These are phyloP conservation scores for Rhytidhysteron rufulum DNA, from an alignment of 2,329 filamentous ascomycete genomes.

Conservation along the genomic window DNA sequence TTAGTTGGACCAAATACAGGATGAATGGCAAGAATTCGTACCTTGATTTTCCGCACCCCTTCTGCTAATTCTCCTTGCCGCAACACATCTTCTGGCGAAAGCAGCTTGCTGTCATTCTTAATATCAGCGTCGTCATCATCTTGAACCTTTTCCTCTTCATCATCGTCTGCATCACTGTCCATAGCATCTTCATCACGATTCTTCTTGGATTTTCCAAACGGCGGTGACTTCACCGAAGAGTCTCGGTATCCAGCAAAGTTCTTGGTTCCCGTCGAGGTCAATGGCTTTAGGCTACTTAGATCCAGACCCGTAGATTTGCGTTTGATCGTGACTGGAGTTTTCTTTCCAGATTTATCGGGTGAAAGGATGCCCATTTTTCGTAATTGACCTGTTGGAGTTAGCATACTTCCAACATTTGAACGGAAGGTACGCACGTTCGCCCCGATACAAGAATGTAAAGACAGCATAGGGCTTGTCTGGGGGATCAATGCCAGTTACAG, in stretches of 20 bases:
- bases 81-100: slow-evolving; percentile 68
- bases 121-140: slow-evolving; percentile 55
- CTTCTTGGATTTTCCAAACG: slow-evolving; percentile 43
- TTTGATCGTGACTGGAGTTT: slow-evolving; percentile 63
- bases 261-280: slow-evolving; percentile 76
- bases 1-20: neutral
- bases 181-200: slow-evolving; percentile 54
- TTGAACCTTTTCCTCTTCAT: slow-evolving; percentile 65
- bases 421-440: slow-evolving; percentile 67
- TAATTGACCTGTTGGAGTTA: slow-evolving; percentile 66
- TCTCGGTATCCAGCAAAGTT: slow-evolving; percentile 89
- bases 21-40: slow-evolving; percentile 39
- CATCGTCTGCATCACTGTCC: slow-evolving; percentile 72
- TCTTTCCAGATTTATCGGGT: slow-evolving; percentile 59
- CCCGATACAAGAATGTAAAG: slow-evolving; percentile 97
- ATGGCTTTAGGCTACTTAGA: slow-evolving; percentile 76
- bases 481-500: slow-evolving; percentile 95
- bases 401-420: slow-evolving; percentile 10
- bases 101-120: slow-evolving; percentile 52
- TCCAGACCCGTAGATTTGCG: slow-evolving; percentile 79
- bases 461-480: slow-evolving; percentile 94
- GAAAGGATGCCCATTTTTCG: slow-evolving; percentile 92
- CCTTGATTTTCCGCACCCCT: slow-evolving; percentile 77
- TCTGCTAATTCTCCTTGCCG: slow-evolving; percentile 73
- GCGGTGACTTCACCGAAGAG: slow-evolving; percentile 52